Evolutionary conservation across 371 early-diverging fungal genomes (phyloP), one percentile per base, ranked within the genome.

Genomic region (Rhizopus arrhizus): DNA sequence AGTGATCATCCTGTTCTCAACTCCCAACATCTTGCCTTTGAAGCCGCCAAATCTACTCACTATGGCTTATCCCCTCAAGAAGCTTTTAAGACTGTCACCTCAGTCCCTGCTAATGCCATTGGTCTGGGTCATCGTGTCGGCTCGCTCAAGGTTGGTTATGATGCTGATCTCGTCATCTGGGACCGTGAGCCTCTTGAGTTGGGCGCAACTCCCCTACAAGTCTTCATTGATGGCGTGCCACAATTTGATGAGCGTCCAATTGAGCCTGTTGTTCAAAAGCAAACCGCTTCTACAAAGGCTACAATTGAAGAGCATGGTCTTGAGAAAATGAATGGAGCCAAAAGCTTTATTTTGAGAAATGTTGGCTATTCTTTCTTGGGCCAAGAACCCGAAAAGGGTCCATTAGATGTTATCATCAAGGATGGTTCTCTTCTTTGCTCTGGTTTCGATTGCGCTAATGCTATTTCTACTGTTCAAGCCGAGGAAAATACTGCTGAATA

Each of bases 1-100:
- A 80, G 81, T 38, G 91, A 92, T 62, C 92, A 92, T 64, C 90
- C 91, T n/a, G 89, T 91, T 28, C 53, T 85, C 31, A 89, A 90
- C 68, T 63, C 72, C n/a, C 85, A 88, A 74, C 75, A 84, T 51
- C 75, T 92, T 11, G 73, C 87, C n/a, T 89, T 80, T 67, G 90
- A 92, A 65, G 91, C 92, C 31, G 87, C 87, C 10, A 87, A 88
- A 58, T 81, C 87, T 0, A 82, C 73, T 51, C 85, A 90, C 64
- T 89, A 89, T 66, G 92, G 91, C 10, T 67, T 91, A 8, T 71
- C 84, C 15, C 72, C 78, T 29, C 68, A 77, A 34, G 62, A 80
- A n/a, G 83, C 89, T 3, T 69, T 92, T 49, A 77, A 85, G 36
- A 71, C 89, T 4, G 85, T 91, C 9, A 92, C 91, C 10, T 82